Evolutionary conservation across 306 rosid species (phyloP).

Genomic region (Castanea sativa): DNA sequence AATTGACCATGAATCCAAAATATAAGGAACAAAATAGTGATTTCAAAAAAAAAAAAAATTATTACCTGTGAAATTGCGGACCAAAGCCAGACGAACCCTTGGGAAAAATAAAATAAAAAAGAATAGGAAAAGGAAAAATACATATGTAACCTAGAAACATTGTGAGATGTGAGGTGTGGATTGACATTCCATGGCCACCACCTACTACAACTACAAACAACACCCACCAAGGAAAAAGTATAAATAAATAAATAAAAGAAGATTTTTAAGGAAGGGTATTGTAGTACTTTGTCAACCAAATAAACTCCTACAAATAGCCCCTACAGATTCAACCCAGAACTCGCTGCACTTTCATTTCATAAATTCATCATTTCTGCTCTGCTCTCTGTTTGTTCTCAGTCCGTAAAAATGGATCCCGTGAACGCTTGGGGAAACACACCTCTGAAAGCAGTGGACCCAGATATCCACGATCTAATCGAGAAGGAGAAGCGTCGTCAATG

Average conservation of each 20-base stretch:
- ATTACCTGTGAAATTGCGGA: no score
- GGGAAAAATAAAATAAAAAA: no score
- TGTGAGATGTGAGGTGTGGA: not conserved
- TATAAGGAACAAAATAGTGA: no score
- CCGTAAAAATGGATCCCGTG: slow-evolving; percentile 71
- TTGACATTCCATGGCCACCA: not conserved
- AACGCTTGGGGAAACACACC: slow-evolving; percentile 72
- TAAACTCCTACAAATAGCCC: no score
- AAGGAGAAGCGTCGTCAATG: slow-evolving; percentile 91
- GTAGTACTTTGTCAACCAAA: no score
- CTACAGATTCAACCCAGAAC: no score
- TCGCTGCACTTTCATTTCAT: not conserved
- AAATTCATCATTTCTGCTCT: not conserved
- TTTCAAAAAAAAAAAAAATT: no score
- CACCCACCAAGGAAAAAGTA: not conserved
- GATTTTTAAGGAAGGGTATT: no score
- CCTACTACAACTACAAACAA: not conserved
- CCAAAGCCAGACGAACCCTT: no score
- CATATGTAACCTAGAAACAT: no score
- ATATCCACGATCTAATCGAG: slow-evolving; percentile 82
- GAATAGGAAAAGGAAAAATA: no score
- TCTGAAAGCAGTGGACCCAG: slow-evolving; percentile 59
- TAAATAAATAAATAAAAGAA: not conserved
- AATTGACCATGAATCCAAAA: no score
- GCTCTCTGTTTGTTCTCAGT: not conserved